Evolutionary conservation across 768 basidiomycete genomes (phyloP).

Genomic region (Mycena latifolia): DNA sequence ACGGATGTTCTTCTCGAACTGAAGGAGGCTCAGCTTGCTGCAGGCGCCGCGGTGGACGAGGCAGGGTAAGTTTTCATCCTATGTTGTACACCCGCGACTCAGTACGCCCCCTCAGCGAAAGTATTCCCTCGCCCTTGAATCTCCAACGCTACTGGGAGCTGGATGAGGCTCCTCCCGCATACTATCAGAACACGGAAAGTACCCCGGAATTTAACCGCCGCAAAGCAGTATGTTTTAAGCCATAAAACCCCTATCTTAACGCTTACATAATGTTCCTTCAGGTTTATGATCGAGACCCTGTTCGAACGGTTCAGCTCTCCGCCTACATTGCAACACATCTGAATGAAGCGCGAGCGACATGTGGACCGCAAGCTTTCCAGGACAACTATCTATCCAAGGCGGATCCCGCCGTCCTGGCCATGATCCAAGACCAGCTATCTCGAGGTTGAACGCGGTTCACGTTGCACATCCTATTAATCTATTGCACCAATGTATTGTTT

Average conservation of each 20-base stretch:
- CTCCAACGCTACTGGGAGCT: conserved; percentile 80
- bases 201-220: conserved; percentile 85
- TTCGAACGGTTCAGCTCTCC: conserved; percentile 76
- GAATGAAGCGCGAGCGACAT: conserved; percentile 71
- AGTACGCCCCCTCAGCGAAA: conserved; percentile 2
- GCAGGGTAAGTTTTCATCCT: conserved; percentile 43
- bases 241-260: conserved; percentile 6
- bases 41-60: conserved; percentile 47
- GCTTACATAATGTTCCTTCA: conserved; percentile 44
- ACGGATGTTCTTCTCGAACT: conserved; percentile 90
- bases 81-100: neutral
- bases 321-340: conserved; percentile 68
- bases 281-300: conserved; percentile 79
- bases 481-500: neutral
- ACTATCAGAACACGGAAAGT: conserved; percentile 73
- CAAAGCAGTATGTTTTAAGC: conserved; percentile 62
- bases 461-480: neutral
- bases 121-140: conserved; percentile 50
- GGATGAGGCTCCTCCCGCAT: conserved; percentile 66
- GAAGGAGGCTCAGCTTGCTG: conserved; percentile 70
- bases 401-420: conserved; percentile 80
- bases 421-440: conserved; percentile 69
- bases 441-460: conserved; percentile 36
- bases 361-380: conserved; percentile 72
- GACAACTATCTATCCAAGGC: conserved; percentile 70